These are phyloP conservation scores for Tolypocladium amazonense DNA, from an alignment of 2,329 filamentous ascomycete genomes.

Conservation along the genomic window DNA sequence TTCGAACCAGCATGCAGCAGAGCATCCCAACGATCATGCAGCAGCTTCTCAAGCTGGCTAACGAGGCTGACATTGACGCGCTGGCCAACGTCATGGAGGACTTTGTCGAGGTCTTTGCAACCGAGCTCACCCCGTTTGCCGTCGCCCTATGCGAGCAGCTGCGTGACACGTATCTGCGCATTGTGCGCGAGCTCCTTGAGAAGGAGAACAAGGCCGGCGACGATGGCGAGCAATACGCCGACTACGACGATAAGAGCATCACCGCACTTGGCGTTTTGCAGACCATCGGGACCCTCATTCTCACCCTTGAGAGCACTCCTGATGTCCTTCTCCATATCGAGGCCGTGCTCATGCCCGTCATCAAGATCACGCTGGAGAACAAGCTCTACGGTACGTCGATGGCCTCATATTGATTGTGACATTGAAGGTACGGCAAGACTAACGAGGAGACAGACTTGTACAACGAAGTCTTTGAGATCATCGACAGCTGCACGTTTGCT, in stretches of 20 bases:
- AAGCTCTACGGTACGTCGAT: constrained; percentile 72
- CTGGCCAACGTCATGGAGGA: constrained; percentile 99
- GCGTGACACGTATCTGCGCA: constrained; percentile 89
- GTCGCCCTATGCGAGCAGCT: constrained; percentile 93
- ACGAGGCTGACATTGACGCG: constrained; percentile 95
- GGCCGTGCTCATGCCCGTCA: constrained; percentile 92
- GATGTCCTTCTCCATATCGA: constrained; percentile 92
- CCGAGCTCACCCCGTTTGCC: constrained; percentile 91
- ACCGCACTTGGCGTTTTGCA: constrained; percentile 92
- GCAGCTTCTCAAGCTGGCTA: constrained; percentile 90
- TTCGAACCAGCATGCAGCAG: constrained; percentile 90
- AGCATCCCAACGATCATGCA: constrained; percentile 99
- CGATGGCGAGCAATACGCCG: constrained; percentile 70
- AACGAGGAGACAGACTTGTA: constrained; percentile 60
- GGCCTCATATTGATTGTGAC: neutral
- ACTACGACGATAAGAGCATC: constrained; percentile 98
- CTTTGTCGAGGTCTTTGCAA: constrained; percentile 97
- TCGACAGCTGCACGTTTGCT: constrained; percentile 97
- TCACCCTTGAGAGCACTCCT: constrained; percentile 93
- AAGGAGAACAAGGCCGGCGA: constrained; percentile 70
- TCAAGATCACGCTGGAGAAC: constrained; percentile 91
- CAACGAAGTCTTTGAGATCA: constrained; percentile 98
- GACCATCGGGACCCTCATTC: constrained; percentile 92
- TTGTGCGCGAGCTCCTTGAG: constrained; percentile 83
- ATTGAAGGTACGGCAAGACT: constrained; percentile 7